Evolutionary conservation across 768 basidiomycete genomes (phyloP), one percentile per base, ranked within the genome.

Genomic region (Boletus vermiculosoides): DNA sequence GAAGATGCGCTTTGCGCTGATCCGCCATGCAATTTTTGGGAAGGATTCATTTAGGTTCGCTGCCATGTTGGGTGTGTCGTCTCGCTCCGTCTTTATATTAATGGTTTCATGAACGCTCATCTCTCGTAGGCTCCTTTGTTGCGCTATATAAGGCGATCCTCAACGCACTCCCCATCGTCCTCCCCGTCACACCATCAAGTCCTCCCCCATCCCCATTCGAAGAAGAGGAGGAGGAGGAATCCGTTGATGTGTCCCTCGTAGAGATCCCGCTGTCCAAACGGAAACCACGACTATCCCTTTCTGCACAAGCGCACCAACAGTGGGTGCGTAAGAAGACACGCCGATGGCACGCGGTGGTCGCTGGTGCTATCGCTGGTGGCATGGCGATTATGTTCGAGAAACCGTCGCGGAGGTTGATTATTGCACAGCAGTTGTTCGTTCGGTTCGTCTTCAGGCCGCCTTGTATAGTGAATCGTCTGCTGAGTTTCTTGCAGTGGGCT

Each of bases 391-490:
- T 87, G 67, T 92, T 87, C 69, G 93, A 94, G 76, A 91, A 83
- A 68, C 77, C 75, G 58, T 79, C 79, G 3, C 71, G 89, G 36
- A 76, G 90, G 55, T 73, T 77, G 16, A 80, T 82, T 18, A 88
- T 94, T 59, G 88, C 88, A 0, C 92, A 95, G 64, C 94, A 95
- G 71, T 68, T 94, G 63, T 92, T 96, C 73, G 93, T 96, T 50
- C 83, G 93, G 92, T 66, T 6, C 30, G 49, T 50, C 13, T n/a
- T 55, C 6, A 9, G 9, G 28, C 11, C 3, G 39, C 5, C 1
- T 55, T 8, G 51, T 22, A 31, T 6, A 7, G 16, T 34, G 47
- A 31, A 20, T 37, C 4, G n/a, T 23, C 39, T 52, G 20, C 18
- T 61, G 25, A 63, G 48, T 22, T 20, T 34, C 34, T 52, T 31